Evolutionary conservation across 352 stramenopile species (phyloP).

Genomic region (Globisporangium solare): DNA sequence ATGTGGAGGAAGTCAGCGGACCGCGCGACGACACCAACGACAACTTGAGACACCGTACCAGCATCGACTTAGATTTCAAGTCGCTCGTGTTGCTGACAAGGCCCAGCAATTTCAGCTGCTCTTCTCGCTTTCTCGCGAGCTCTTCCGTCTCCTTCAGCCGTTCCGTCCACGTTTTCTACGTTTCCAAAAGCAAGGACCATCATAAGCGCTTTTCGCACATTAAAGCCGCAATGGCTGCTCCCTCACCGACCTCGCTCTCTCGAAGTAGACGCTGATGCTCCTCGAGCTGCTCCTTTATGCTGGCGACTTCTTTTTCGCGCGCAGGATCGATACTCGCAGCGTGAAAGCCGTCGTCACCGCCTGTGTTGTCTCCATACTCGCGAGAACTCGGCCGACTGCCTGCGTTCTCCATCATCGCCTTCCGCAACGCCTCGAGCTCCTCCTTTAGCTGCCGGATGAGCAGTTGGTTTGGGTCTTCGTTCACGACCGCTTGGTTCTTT

Average conservation of each 20-base stretch:
- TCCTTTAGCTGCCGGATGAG: conserved; percentile 85
- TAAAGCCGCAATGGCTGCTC: neutral
- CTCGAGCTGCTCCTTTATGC: conserved; percentile 70
- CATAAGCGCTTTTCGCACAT: neutral
- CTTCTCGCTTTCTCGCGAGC: conserved; percentile 70
- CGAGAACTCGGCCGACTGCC: conserved; percentile 47
- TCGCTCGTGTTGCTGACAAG: conserved; percentile 57
- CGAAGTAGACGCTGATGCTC: conserved; percentile 68
- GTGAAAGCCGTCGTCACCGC: conserved; percentile 18
- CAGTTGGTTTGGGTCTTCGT: conserved; percentile 88
- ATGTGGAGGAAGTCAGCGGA: neutral
- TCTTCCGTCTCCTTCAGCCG: conserved; percentile 79
- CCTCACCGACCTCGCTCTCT: conserved; percentile 57
- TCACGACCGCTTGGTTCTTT: conserved; percentile 91
- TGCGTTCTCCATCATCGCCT: conserved; percentile 67
- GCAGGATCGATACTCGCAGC: conserved; percentile 31
- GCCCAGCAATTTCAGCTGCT: conserved; percentile 68
- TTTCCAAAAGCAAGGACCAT: neutral
- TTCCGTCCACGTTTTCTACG: conserved; percentile 78
- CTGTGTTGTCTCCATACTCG: conserved; percentile 17
- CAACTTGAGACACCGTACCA: conserved; percentile 26
- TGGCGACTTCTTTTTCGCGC: conserved; percentile 49
- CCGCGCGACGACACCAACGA: neutral
- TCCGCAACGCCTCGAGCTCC: conserved; percentile 61
- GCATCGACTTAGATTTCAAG: conserved; percentile 49